Evolutionary conservation across 2,329 filamentous ascomycete species (phyloP).

Genomic region (Myriosclerotinia curreyana): DNA sequence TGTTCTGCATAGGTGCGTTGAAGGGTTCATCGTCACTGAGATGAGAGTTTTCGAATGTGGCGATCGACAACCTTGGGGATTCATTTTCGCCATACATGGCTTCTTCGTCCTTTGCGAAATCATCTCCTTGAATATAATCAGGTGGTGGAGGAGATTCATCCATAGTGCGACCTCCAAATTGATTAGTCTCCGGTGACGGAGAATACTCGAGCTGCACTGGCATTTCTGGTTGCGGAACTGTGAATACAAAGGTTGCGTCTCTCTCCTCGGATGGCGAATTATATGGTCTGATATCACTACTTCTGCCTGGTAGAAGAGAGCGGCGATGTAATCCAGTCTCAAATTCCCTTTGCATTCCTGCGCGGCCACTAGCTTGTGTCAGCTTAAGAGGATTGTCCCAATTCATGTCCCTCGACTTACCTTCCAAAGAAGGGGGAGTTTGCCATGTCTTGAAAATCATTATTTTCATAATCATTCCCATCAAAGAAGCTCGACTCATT

Average conservation of each 20-base stretch:
- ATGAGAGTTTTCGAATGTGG: background rate
- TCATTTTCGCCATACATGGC: constrained; percentile 1
- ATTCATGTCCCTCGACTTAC: constrained; percentile 23
- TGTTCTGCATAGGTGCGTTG: background rate
- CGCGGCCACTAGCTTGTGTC: constrained; percentile 7
- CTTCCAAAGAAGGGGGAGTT: constrained; percentile 26
- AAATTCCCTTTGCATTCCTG: constrained; percentile 1
- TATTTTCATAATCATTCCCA: constrained; percentile 29
- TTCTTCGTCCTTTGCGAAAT: constrained; percentile 7
- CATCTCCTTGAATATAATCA: background rate
- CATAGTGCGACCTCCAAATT: background rate
- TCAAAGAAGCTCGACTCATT: constrained; percentile 37
- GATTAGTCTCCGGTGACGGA: background rate
- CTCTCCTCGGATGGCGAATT: constrained; percentile 36
- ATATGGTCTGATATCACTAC: constrained; percentile 36
- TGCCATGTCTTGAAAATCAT: constrained; percentile 26
- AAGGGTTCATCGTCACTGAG: background rate
- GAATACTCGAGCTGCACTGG: constrained; percentile 20
- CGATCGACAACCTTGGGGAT: background rate
- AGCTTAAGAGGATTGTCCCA: background rate
- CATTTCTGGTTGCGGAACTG: constrained; percentile 35
- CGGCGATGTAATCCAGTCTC: constrained; percentile 18
- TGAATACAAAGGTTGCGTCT: constrained; percentile 38
- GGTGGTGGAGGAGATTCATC: background rate
- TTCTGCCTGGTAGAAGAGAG: constrained; percentile 30